These are phyloP conservation scores for Colletotrichum acutatum DNA, from an alignment of 2,329 filamentous ascomycete genomes.

Conservation along the genomic window DNA sequence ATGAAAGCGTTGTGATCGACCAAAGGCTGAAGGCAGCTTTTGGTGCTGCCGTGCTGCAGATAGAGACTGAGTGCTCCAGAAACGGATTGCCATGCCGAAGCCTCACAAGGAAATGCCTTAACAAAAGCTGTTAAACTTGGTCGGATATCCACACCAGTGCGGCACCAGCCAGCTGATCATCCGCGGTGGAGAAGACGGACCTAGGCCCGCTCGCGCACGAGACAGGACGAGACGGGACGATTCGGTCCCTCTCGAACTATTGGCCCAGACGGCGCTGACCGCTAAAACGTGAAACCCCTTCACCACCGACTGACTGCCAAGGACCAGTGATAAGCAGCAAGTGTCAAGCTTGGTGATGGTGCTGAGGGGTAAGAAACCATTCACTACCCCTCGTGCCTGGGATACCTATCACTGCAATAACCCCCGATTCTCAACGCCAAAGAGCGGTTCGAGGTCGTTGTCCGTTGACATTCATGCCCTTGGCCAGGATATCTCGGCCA, in stretches of 20 bases:
- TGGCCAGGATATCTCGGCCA: slow-evolving; percentile 12
- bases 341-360: neutral
- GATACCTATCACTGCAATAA: neutral
- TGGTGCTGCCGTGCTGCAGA: neutral
- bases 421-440: neutral
- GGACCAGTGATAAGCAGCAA: slow-evolving; percentile 18
- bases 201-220: slow-evolving; percentile 29
- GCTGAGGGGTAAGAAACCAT: slow-evolving; percentile 15
- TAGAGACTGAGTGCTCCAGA: neutral
- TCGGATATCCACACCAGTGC: slow-evolving; percentile 16
- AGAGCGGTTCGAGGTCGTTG: neutral
- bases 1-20: slow-evolving; percentile 11
- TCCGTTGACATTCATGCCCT: slow-evolving; percentile 11
- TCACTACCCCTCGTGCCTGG: neutral
- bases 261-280: slow-evolving; percentile 33
- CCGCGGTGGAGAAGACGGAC: slow-evolving; percentile 34
- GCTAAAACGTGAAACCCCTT: slow-evolving; percentile 35
- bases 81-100: slow-evolving; percentile 13
- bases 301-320: slow-evolving; percentile 24
- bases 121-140: slow-evolving; percentile 22
- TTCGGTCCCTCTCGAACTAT: slow-evolving; percentile 25
- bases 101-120: slow-evolving; percentile 26
- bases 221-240: slow-evolving; percentile 29
- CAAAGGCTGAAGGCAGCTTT: slow-evolving; percentile 9
- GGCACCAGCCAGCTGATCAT: slow-evolving; percentile 37